These are phyloP conservation scores for Phytophthora chlamydospora DNA, from an alignment of 352 stramenopile species.

Conservation along the genomic window DNA sequence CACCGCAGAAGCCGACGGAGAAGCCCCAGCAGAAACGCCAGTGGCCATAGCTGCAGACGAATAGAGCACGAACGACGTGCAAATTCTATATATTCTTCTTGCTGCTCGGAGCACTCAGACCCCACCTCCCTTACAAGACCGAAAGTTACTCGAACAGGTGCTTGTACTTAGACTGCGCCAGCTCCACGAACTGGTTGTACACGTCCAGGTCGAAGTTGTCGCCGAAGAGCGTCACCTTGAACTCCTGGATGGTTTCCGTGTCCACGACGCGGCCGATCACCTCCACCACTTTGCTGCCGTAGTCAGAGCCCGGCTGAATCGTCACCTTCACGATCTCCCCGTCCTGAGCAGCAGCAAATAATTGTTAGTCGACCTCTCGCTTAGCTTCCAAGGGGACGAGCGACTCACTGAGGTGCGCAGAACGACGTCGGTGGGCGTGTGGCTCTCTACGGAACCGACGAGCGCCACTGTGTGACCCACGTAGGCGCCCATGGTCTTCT, in stretches of 20 bases:
- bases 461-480: slow-evolving; percentile 76
- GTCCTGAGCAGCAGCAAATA: slow-evolving; percentile 47
- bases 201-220: slow-evolving; percentile 83
- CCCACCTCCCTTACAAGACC: background rate
- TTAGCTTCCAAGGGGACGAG: background rate
- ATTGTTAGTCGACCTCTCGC: slow-evolving; percentile 4
- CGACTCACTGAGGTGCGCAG: slow-evolving; percentile 72
- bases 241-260: slow-evolving; percentile 78
- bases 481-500: slow-evolving; percentile 69
- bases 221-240: slow-evolving; percentile 86
- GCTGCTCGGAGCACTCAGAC: background rate
- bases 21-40: slow-evolving; percentile 8
- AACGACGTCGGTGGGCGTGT: slow-evolving; percentile 71
- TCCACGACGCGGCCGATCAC: slow-evolving; percentile 83
- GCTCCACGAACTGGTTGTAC: slow-evolving; percentile 84
- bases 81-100: slow-evolving; percentile 41
- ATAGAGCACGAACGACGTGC: slow-evolving; percentile 15
- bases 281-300: slow-evolving; percentile 86
- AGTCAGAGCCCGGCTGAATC: slow-evolving; percentile 74
- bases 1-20: background rate
- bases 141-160: slow-evolving; percentile 66
- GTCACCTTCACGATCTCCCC: slow-evolving; percentile 82
- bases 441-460: slow-evolving; percentile 76
- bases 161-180: slow-evolving; percentile 77
- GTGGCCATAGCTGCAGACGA: background rate